phyloP scores from a whole-genome alignment of 2,329 filamentous ascomycete species.

The Fusarium nanum region DNA sequence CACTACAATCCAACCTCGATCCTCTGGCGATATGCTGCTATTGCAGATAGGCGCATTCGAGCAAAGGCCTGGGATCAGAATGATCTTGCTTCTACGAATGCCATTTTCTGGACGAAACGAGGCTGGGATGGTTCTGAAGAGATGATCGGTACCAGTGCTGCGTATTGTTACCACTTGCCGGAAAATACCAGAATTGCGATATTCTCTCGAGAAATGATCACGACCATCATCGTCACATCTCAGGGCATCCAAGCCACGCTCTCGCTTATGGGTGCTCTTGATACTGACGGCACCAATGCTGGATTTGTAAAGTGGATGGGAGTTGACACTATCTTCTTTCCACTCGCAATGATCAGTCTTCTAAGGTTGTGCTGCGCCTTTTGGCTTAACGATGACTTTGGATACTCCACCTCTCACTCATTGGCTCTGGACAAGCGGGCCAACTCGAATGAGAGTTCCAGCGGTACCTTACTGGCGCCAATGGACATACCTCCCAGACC shows the following conservation, averaged over 20 bases:
- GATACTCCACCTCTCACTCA: neutral
- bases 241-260: constrained; percentile 13
- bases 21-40: constrained; percentile 20
- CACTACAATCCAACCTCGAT: constrained; percentile 33
- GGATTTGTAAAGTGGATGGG: constrained; percentile 7
- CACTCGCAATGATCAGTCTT: constrained; percentile 10
- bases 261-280: neutral
- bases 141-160: neutral
- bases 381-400: constrained; percentile 18
- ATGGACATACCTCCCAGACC: neutral
- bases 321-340: constrained; percentile 22
- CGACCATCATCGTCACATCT: constrained; percentile 10
- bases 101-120: constrained; percentile 22
- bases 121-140: constrained; percentile 28
- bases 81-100: constrained; percentile 25
- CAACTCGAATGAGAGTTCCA: neutral
- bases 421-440: no score
- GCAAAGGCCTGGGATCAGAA: constrained; percentile 3
- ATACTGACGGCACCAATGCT: neutral
- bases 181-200: neutral
- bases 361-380: constrained; percentile 11
- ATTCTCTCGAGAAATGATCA: constrained; percentile 3
- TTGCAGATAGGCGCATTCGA: constrained; percentile 18
- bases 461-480: neutral
- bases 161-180: neutral